Conservation (phyloP, 345 rosid genomes). For the Salix brachista region DNA sequence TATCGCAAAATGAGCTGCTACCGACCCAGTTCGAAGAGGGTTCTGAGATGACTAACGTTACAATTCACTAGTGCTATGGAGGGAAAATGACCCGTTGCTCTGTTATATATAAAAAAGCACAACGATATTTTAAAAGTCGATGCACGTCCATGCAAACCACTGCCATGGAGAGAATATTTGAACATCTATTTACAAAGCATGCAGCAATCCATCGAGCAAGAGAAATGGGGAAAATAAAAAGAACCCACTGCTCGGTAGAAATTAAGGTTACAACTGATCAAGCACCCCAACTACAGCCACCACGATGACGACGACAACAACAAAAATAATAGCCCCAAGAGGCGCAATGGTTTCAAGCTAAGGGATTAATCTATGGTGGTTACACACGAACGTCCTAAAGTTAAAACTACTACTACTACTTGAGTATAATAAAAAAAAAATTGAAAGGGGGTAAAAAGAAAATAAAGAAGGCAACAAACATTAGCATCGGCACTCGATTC, state of each 20-base stretch:
- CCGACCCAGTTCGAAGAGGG: too few species aligned
- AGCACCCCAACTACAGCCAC: conserved; percentile 37
- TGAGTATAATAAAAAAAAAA: conserved; percentile 3
- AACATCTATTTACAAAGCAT: background rate
- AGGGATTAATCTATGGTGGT: conserved; percentile 16
- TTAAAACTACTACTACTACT: conserved; percentile 9
- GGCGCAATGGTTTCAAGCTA: conserved; percentile 8
- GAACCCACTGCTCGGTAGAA: conserved; percentile 46
- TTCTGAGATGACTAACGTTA: too few species aligned
- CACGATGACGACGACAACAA: background rate
- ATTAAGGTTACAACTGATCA: conserved; percentile 28
- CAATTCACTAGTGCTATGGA: too few species aligned
- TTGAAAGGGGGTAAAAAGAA: conserved; percentile 19
- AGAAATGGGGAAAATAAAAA: conserved; percentile 24
- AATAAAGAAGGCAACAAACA: conserved; percentile 18
- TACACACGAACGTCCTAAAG: conserved; percentile 15
- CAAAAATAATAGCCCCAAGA: background rate
- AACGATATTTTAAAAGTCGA: too few species aligned
- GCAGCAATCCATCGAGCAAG: background rate
- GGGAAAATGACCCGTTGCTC: too few species aligned
- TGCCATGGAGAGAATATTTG: too few species aligned
- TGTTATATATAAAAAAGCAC: too few species aligned
- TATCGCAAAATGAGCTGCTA: background rate
- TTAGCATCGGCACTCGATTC: background rate
- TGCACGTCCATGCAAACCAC: too few species aligned